phyloP scores from a whole-genome alignment of 2,329 filamentous ascomycete genomes.

The Anthostomella pinea region DNA sequence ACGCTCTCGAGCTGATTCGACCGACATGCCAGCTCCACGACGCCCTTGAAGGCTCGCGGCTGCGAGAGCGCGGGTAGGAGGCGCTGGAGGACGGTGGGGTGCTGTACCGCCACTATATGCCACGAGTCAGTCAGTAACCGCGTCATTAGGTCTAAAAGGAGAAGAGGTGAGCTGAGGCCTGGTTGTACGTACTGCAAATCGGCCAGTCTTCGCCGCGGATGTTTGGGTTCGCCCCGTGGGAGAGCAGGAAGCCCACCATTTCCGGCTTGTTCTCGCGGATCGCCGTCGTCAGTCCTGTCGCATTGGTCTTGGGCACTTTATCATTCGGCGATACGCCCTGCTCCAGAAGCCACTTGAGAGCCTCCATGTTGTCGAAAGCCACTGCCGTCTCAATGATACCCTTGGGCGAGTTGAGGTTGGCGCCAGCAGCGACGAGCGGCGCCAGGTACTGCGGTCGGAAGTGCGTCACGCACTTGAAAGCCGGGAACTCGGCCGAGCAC shows the following conservation, averaged over 20 bases:
- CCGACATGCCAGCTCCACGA: constrained; percentile 67
- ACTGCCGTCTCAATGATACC: constrained; percentile 66
- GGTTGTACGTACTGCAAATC: no score
- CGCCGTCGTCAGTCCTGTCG: constrained; percentile 63
- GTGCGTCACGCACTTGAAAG: constrained; percentile 68
- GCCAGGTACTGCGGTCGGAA: constrained; percentile 60
- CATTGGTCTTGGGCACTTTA: constrained; percentile 49
- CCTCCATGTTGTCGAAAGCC: constrained; percentile 58
- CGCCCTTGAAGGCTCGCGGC: constrained; percentile 61
- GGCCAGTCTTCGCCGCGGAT: constrained; percentile 68
- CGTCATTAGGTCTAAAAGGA: no score
- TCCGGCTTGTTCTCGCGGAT: constrained; percentile 59
- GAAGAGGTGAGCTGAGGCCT: no score
- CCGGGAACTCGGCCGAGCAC: constrained; percentile 61
- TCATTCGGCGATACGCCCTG: constrained; percentile 60
- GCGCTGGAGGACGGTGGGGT: constrained; percentile 57
- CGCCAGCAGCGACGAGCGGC: constrained; percentile 57
- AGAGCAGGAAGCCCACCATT: constrained; percentile 41
- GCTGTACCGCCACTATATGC: constrained; percentile 65
- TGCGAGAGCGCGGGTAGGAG: constrained; percentile 57
- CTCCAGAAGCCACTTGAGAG: constrained; percentile 58
- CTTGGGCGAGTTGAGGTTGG: constrained; percentile 56
- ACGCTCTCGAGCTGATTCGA: constrained; percentile 65
- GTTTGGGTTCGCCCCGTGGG: constrained; percentile 54
- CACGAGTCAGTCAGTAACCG: no score